Percentiles rank a stretch among this genome's conserved stretches.
These are phyloP conservation scores for Phaeotremella skinneri DNA, from an alignment of 768 basidiomycete species.

Conservation along the genomic window DNA sequence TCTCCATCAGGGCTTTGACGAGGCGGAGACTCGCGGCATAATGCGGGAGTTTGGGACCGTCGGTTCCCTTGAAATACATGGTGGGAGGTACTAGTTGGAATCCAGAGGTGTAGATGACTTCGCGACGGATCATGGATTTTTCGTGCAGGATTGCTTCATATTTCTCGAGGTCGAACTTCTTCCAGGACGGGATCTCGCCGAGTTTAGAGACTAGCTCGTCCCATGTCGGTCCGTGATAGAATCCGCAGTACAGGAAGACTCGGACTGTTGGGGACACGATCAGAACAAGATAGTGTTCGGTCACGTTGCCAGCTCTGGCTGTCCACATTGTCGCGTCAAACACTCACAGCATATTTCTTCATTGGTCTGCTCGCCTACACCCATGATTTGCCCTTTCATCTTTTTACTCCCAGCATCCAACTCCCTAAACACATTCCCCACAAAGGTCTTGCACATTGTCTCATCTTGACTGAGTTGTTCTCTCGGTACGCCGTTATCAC, in stretches of 20 bases:
- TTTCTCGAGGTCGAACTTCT: slow-evolving; percentile 17
- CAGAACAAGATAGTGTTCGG: background rate
- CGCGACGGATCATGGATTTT: slow-evolving; percentile 14
- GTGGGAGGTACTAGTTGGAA: slow-evolving; percentile 37
- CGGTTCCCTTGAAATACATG: slow-evolving; percentile 17
- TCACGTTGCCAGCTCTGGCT: too few species aligned
- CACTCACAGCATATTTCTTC: slow-evolving; percentile 37
- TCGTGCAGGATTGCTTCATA: slow-evolving; percentile 30
- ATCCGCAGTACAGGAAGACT: slow-evolving; percentile 29
- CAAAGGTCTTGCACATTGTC: slow-evolving; percentile 17
- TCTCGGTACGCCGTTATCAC: slow-evolving; percentile 16
- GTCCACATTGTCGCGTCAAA: too few species aligned
- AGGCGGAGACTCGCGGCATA: slow-evolving; percentile 30
- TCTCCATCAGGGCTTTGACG: slow-evolving; percentile 26
- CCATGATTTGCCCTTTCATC: slow-evolving; percentile 19
- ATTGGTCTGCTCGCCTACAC: slow-evolving; percentile 21
- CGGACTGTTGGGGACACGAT: slow-evolving; percentile 17
- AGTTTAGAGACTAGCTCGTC: slow-evolving; percentile 14
- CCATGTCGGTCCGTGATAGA: slow-evolving; percentile 26
- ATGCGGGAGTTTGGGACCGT: slow-evolving; percentile 12
- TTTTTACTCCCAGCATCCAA: slow-evolving; percentile 21
- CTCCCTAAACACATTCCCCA: slow-evolving; percentile 31
- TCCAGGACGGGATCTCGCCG: slow-evolving; percentile 32
- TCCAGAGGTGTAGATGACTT: slow-evolving; percentile 24
- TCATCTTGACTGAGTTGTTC: slow-evolving; percentile 28